Evolutionary conservation across 805 yeast genomes (phyloP).

Genomic region (Brettanomyces custersianus): DNA sequence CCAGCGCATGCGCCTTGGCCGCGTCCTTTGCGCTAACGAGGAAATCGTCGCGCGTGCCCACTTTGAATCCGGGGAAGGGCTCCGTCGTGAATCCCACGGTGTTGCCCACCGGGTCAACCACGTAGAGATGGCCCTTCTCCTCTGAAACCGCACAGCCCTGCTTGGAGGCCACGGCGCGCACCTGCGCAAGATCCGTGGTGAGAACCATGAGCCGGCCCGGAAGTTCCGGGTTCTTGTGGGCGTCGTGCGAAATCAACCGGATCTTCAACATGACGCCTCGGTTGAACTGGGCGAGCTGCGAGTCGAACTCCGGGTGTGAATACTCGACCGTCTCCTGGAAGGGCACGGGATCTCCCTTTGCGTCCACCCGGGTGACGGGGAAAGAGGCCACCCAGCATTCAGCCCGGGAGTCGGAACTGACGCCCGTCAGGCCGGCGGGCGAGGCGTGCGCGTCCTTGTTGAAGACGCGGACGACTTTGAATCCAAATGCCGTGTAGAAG

Average conservation of each 20-base stretch:
- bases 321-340: conserved; percentile 29
- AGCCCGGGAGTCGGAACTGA: conserved; percentile 54
- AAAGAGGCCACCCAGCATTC: conserved; percentile 70
- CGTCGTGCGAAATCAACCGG: conserved; percentile 31
- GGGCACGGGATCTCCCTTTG: conserved; percentile 17
- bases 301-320: conserved; percentile 11
- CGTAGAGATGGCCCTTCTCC: conserved; percentile 19
- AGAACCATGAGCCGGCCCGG: conserved; percentile 33
- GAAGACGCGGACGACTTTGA: conserved; percentile 49
- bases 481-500: conserved; percentile 59
- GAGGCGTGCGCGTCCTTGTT: conserved; percentile 38
- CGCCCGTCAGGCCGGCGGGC: conserved; percentile 34
- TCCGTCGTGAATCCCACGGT: conserved; percentile 45
- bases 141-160: conserved; percentile 10
- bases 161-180: conserved; percentile 14
- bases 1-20: conserved; percentile 1
- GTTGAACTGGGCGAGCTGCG: conserved; percentile 10
- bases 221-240: conserved; percentile 24
- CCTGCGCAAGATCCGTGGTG: conserved; percentile 27
- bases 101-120: conserved; percentile 61
- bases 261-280: conserved; percentile 40
- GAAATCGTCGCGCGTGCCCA: conserved; percentile 2
- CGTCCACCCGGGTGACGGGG: conserved; percentile 31
- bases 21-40: conserved; percentile 3
- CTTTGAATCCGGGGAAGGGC: conserved; percentile 11